Conservation (phyloP, 108 stramenopile genomes). For the Licmophora abbreviata region DNA sequence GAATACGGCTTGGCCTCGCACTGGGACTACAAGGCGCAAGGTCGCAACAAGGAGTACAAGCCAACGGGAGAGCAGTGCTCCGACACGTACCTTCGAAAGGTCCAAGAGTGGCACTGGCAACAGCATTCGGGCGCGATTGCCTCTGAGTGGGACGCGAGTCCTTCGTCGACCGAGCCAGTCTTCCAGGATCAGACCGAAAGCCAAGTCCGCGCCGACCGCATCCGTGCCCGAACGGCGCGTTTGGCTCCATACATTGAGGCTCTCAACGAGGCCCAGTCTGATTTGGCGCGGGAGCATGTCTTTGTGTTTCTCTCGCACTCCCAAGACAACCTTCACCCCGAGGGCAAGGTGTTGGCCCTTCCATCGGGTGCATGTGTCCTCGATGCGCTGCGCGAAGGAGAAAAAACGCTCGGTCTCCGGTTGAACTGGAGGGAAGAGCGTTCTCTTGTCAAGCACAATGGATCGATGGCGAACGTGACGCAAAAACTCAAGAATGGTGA, state of each 20-base stretch:
- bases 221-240: slow-evolving; percentile 51
- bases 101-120: slow-evolving; percentile 59
- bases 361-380: slow-evolving; percentile 69
- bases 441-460: slow-evolving; percentile 30
- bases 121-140: slow-evolving; percentile 17
- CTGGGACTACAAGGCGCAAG: slow-evolving; percentile 66
- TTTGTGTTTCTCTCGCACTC: slow-evolving; percentile 53
- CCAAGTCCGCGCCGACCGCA: slow-evolving; percentile 42
- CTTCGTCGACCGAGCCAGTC: slow-evolving; percentile 11
- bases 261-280: slow-evolving; percentile 51
- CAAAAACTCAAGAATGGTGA: slow-evolving; percentile 54
- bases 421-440: slow-evolving; percentile 8
- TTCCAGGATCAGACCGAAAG: slow-evolving; percentile 25
- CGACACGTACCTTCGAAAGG: slow-evolving; percentile 40
- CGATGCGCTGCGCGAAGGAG: slow-evolving; percentile 59
- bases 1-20: too few species aligned
- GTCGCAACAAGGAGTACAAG: not conserved
- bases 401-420: slow-evolving; percentile 15
- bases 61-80: not conserved
- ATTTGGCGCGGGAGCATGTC: slow-evolving; percentile 63
- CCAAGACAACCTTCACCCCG: slow-evolving; percentile 5
- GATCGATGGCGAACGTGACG: slow-evolving; percentile 28
- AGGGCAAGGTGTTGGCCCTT: slow-evolving; percentile 56
- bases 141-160: slow-evolving; percentile 2
- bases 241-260: slow-evolving; percentile 77